phyloP scores from a whole-genome alignment of 1,284 basidiomycete genomes.

The Papiliotrema flavescens region DNA sequence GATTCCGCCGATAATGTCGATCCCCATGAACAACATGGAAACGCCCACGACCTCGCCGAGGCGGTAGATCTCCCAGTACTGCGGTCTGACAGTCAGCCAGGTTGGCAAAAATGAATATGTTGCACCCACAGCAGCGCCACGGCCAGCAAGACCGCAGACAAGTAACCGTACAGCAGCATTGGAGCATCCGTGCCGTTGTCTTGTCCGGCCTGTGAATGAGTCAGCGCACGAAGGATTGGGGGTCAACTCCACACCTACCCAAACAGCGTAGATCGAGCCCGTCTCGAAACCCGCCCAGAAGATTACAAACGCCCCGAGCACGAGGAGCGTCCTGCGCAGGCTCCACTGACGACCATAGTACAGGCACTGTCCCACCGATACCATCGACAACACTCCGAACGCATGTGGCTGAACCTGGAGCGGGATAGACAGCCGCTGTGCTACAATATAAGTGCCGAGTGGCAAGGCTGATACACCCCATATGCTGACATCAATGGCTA shows the following conservation, averaged over 20 bases:
- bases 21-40: not conserved
- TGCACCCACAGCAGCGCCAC: constrained; percentile 58
- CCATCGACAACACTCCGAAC: constrained; percentile 60
- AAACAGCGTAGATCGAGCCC: constrained; percentile 59
- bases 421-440: constrained; percentile 68
- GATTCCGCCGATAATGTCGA: not conserved
- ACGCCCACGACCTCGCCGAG: constrained; percentile 65
- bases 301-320: constrained; percentile 47
- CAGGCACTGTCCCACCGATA: constrained; percentile 66
- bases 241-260: constrained; percentile 46
- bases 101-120: not conserved
- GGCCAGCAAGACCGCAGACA: constrained; percentile 61
- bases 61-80: constrained; percentile 65
- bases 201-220: not conserved
- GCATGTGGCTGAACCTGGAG: constrained; percentile 67
- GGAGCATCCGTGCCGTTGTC: constrained; percentile 48
- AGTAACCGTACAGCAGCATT: constrained; percentile 62
- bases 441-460: constrained; percentile 66
- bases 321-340: constrained; percentile 48
- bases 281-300: constrained; percentile 60
- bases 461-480: constrained; percentile 65
- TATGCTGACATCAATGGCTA: constrained; percentile 35
- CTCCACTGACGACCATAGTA: constrained; percentile 54
- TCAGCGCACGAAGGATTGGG: no score
- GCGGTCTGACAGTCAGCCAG: constrained; percentile 42